Conservation (phyloP, 1,284 basidiomycete genomes). For the Cystodermella granulosa region DNA sequence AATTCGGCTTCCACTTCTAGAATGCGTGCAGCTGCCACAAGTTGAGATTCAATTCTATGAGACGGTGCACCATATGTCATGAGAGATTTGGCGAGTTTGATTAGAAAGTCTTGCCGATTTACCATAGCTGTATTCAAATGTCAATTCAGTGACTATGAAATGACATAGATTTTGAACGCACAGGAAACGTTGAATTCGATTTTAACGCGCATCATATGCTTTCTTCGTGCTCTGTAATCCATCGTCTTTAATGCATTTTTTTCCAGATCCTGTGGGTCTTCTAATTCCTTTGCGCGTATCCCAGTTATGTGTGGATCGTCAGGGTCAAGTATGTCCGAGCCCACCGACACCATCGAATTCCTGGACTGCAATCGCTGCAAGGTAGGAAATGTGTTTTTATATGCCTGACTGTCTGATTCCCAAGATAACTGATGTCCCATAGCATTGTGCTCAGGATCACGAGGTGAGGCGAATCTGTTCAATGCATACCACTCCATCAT, state of each 20-base stretch:
- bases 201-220: conserved; percentile 55
- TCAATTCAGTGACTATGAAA: not conserved
- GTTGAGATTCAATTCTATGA: conserved; percentile 80
- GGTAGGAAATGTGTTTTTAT: conserved; percentile 22
- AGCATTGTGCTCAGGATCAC: conserved; percentile 12
- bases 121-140: conserved; percentile 57
- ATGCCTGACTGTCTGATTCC: conserved; percentile 11
- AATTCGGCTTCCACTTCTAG: conserved; percentile 81
- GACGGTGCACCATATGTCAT: conserved; percentile 83
- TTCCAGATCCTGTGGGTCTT: conserved; percentile 58
- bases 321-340: conserved; percentile 49
- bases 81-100: conserved; percentile 75
- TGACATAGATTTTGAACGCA: conserved; percentile 29
- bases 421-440: not conserved
- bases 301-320: conserved; percentile 54
- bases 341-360: conserved; percentile 34
- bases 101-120: conserved; percentile 70
- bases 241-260: conserved; percentile 54
- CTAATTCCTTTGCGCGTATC: conserved; percentile 40
- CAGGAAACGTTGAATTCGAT: conserved; percentile 70
- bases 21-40: conserved; percentile 73
- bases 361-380: conserved; percentile 33
- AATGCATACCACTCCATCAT: conserved; percentile 54
- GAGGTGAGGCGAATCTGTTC: conserved; percentile 26
- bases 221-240: conserved; percentile 61